Evolutionary conservation across 2,329 filamentous ascomycete species (phyloP), one percentile per base, ranked within the genome.

Genomic region (Delphinella strobiligena): DNA sequence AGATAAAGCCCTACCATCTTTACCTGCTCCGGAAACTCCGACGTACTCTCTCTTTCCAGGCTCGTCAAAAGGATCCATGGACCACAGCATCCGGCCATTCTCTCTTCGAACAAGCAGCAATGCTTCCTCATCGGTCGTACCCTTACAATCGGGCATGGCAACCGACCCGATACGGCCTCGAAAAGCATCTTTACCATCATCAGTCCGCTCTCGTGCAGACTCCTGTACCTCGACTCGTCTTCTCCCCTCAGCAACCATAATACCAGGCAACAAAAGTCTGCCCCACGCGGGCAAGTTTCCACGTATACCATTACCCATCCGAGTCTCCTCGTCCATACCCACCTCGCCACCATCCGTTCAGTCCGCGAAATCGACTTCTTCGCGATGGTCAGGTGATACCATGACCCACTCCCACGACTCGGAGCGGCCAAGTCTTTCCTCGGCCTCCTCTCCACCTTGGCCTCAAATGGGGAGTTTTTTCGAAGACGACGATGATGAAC

Each of bases 301-400:
- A 32, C 30, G 30, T 5, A 32, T 7, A 32, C 10, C 11, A 7
- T n/a, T 16, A 14, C 30, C 30, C 30, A 32, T 16, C n/a, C 29
- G 19, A 27, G 5, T 34, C 34, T 37, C 39, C 33, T 36, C 39
- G 3, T 18, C 34, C 27, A 41, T 33, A n/a, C 32, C 34, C 4
- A 24, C 39, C 4, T 41, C 39, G 5, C 10, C 7, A 12, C 39
- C 33, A 12, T 34, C 36, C 24, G 31, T 19, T 29, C 27, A 29
- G 4, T n/a, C n/a, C n/a, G n/a, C n/a, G n/a, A n/a, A n/a, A n/a
- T 15, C 34, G 34, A 2, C 39, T 12, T 27, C 39, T 3, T 37
- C 39, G 12, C 39, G 39, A 19, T 41, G 39, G 39, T 41, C 39
- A 17, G 34, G 34, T 15, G 39, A 41, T 5, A 41, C 34, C 3